These are phyloP conservation scores for Suhomyces ambrosiae DNA, from an alignment of 1,139 yeast species.

Conservation along the genomic window DNA sequence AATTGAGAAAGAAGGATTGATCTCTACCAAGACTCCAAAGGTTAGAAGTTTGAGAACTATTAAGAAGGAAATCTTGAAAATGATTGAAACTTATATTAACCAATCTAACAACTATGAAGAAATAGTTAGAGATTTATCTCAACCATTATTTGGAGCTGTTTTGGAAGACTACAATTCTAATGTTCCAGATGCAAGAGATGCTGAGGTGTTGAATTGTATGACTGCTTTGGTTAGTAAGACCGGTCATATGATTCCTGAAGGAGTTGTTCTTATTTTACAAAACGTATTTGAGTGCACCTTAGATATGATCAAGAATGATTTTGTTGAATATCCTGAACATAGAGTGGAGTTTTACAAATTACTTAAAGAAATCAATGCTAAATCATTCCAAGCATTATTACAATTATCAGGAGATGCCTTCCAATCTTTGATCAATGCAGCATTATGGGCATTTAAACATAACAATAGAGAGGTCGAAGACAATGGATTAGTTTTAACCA, in stretches of 20 bases:
- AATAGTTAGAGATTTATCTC: slow-evolving; percentile 79
- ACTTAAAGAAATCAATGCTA: slow-evolving; percentile 80
- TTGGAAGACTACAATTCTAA: slow-evolving; percentile 86
- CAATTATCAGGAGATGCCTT: slow-evolving; percentile 92
- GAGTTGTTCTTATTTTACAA: slow-evolving; percentile 83
- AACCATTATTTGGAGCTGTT: slow-evolving; percentile 82
- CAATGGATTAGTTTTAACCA: slow-evolving; percentile 78
- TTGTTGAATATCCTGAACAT: slow-evolving; percentile 96
- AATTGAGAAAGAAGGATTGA: slow-evolving; percentile 76
- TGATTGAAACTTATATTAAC: slow-evolving; percentile 85
- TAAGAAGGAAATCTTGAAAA: slow-evolving; percentile 88
- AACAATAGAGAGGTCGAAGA: slow-evolving; percentile 95
- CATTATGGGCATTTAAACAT: slow-evolving; percentile 97
- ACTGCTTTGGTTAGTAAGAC: slow-evolving; percentile 85
- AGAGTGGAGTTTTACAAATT: slow-evolving; percentile 93
- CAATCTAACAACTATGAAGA: slow-evolving; percentile 87
- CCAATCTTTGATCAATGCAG: slow-evolving; percentile 88
- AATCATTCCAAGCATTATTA: slow-evolving; percentile 82
- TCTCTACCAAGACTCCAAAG: slow-evolving; percentile 93
- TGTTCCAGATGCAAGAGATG: slow-evolving; percentile 97
- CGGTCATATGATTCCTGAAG: slow-evolving; percentile 87
- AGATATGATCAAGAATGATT: slow-evolving; percentile 93
- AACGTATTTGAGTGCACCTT: slow-evolving; percentile 93
- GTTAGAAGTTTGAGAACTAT: slow-evolving; percentile 95
- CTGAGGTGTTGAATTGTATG: slow-evolving; percentile 94